Evolutionary conservation across 129 eudicot species (phyloP).

Genomic region (Lonicera japonica): DNA sequence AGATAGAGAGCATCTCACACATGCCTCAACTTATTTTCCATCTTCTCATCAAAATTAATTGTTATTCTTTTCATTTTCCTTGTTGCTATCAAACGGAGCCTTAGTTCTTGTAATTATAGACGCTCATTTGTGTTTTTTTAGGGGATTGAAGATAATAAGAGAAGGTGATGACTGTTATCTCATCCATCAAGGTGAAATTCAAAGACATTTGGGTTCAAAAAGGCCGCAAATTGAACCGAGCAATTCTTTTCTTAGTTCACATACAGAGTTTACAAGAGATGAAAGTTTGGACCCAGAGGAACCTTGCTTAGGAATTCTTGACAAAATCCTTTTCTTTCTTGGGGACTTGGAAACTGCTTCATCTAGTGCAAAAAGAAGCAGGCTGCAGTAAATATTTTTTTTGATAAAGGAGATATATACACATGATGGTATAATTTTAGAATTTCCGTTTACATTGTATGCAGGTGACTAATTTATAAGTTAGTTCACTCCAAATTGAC

Average conservation of each 20-base stretch:
- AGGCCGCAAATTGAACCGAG: constrained; percentile 10
- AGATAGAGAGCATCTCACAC: no score
- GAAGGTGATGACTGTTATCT: constrained; percentile 84
- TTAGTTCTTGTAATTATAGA: no score
- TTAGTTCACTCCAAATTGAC: no score
- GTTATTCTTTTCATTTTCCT: no score
- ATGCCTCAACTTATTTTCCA: no score
- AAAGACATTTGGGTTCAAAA: constrained; percentile 66
- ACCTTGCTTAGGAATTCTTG: constrained; percentile 50
- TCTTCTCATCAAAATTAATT: no score
- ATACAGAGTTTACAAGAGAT: constrained; percentile 9
- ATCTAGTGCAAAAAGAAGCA: constrained; percentile 52
- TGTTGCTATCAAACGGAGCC: no score
- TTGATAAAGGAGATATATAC: neutral
- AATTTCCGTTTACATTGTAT: neutral
- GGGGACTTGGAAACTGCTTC: constrained; percentile 90
- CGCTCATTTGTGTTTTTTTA: constrained; percentile 12
- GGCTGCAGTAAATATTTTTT: constrained; percentile 23
- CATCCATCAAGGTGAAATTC: constrained; percentile 73
- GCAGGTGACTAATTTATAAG: neutral
- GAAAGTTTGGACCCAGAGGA: constrained; percentile 20
- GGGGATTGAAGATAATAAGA: constrained; percentile 86
- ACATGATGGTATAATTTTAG: neutral
- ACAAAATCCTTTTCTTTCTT: constrained; percentile 70
- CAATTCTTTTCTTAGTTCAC: constrained; percentile 1